phyloP scores from a whole-genome alignment of 1,139 yeast genomes.

The Geotrichum phurueaensis region DNA sequence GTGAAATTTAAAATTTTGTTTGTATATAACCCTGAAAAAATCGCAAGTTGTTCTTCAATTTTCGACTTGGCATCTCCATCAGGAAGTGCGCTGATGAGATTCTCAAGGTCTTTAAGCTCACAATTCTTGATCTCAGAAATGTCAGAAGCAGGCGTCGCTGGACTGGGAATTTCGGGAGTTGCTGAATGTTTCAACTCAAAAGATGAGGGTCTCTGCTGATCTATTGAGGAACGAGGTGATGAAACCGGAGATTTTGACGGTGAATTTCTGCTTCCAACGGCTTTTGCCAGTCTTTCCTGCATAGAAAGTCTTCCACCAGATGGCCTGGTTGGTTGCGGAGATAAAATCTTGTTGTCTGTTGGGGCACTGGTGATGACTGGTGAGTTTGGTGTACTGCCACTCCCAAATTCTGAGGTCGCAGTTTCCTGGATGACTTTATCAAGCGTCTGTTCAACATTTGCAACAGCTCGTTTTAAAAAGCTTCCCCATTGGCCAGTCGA shows the following conservation, averaged over 20 bases:
- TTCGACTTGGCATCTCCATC: neutral
- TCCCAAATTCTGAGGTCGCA: conserved; percentile 17
- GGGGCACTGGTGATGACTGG: conserved; percentile 11
- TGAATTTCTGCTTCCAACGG: conserved; percentile 45
- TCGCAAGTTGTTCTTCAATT: conserved; percentile 10
- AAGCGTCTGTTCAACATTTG: conserved; percentile 37
- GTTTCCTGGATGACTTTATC: conserved; percentile 35
- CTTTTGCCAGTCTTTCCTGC: conserved; percentile 76
- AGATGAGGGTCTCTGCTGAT: conserved; percentile 1
- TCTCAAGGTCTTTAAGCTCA: neutral
- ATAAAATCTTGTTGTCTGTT: conserved; percentile 3
- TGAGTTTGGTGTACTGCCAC: neutral
- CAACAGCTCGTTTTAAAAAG: conserved; percentile 36
- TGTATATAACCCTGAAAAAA: conserved; percentile 9
- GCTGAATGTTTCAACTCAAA: neutral
- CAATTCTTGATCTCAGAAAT: neutral
- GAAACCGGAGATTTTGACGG: conserved; percentile 11
- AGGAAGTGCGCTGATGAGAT: neutral
- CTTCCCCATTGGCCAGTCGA: conserved; percentile 30
- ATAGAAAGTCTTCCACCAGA: conserved; percentile 51
- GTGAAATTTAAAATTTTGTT: conserved; percentile 4
- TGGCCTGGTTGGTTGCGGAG: conserved; percentile 6
- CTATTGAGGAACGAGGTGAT: conserved; percentile 12
- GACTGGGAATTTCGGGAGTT: neutral
- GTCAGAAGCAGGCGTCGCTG: neutral